Base-by-base conservation (phyloP, 2,329 filamentous ascomycete species). In the Penicillium sp. region DNA sequence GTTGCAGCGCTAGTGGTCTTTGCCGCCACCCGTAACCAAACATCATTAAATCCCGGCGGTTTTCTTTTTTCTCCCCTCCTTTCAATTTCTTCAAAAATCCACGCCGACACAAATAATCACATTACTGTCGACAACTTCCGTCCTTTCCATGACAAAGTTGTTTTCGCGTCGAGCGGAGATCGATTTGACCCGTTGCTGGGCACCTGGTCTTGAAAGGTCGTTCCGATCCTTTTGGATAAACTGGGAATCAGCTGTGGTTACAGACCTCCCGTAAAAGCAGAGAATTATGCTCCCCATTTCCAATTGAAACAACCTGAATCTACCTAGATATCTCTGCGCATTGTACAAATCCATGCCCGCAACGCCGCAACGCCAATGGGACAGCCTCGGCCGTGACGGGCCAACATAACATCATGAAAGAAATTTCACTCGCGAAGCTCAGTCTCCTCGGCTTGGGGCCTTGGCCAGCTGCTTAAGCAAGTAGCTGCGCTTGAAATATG, bases 401-500 rank as follows among this genome's bases (percentile, higher is more conserved):
- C 38, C 48, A 36, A 56, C 54, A 51, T 61, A 51, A 54, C 56
- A 76, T 83, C 81, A 65, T 77, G 76, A 20, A 77, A 33, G n/a
- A 67, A 41, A 42, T 47, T 42, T 38, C 29, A 38, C 38, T 39
- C 44, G 33, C 27, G 20, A 43, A 34, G 33, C 33, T 45, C 31
- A 63, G 30, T 81, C 77, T 13, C 71, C 67, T 44, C 45, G 45
- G 27, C 70, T 69, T 15, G 69, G 64, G 18, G 61, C 52, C 47
- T 75, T 80, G 2, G 73, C 82, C 17, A 94, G 65, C 62, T 93
- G 87, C 73, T 89, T 95, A 46, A 98, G 71, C 54, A 94, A 59
- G 65, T 88, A 97, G 63, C 89, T 94, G 40, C 91, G 78, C 75
- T 95, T 96, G 68, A 97, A 98, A 68, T 96, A 98, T 51, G 91